Evolutionary conservation across 805 yeast genomes (phyloP).

Genomic region (Jamesozyma lodderae): DNA sequence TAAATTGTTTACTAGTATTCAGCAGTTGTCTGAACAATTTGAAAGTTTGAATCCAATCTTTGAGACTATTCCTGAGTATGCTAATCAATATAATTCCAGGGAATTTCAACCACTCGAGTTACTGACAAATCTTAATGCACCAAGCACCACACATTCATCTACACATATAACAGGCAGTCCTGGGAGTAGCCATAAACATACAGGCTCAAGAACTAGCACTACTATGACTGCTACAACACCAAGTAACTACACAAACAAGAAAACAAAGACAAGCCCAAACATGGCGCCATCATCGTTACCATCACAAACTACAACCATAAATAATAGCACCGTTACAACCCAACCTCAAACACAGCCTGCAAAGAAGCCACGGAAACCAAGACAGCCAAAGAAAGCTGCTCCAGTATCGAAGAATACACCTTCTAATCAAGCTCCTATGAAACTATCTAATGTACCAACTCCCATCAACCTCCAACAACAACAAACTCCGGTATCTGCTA

Average conservation of each 20-base stretch:
- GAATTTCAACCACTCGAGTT: slow-evolving; percentile 22
- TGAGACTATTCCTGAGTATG: slow-evolving; percentile 19
- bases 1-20: slow-evolving; percentile 17
- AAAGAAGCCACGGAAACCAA: slow-evolving; percentile 25
- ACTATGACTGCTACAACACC: background rate
- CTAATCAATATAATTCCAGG: slow-evolving; percentile 12
- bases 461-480: slow-evolving; percentile 4
- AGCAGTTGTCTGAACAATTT: slow-evolving; percentile 18
- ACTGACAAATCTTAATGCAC: slow-evolving; percentile 3
- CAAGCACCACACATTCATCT: slow-evolving; percentile 1
- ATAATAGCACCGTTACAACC: slow-evolving; percentile 5
- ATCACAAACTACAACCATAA: slow-evolving; percentile 3
- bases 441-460: background rate
- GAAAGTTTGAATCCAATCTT: slow-evolving; percentile 19
- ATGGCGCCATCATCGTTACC: too few species aligned
- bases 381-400: slow-evolving; percentile 7
- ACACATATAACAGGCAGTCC: too few species aligned
- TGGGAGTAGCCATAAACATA: background rate
- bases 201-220: background rate
- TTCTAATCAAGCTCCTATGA: background rate
- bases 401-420: slow-evolving; percentile 1
- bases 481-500: background rate
- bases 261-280: slow-evolving; percentile 4
- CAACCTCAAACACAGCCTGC: slow-evolving; percentile 10
- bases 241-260: background rate